Base-by-base conservation (phyloP, 306 rosid genomes). In the Malus sieversii region DNA sequence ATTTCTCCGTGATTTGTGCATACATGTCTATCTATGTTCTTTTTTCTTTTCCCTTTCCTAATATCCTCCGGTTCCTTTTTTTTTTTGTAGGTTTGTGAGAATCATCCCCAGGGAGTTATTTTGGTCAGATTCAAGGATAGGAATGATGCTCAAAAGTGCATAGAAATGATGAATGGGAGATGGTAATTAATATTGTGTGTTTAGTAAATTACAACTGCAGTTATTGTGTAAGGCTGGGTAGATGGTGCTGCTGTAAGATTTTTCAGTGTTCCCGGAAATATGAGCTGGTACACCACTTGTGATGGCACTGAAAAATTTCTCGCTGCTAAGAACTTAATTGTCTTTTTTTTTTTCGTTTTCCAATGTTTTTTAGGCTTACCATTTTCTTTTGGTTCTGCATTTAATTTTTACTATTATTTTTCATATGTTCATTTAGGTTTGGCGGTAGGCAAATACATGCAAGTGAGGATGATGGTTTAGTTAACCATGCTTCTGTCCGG, bases 81-180 rank as follows among this genome's bases (percentile, higher is more conserved):
- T 45, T 80, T 85, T 38, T 35, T 6, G 55, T 77, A 96, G 99
- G 90, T 96, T 66, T 96, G 98, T 66, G 98, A 86, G 85, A 92
- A 92, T 86, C 97, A 92, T 86, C 99, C 97, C n/a, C 96, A 88
- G 77, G 99, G 99, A 70, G 98, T 90, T 80, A 96, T 96, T 81
- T 82, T 96, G 87, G 92, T 92, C 63, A 92, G 79, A 80, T 96
- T 87, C 84, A 90, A 92, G 85, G 99, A 96, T 78, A 82, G 92
- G 87, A 90, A 68, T 82, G 99, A 92, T 86, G 99, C 97, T 84
- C 96, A 88, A 62, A 86, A 84, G 81, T 96, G 99, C 91, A 89
- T 95, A 84, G 90, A 92, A 76, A 53, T 88, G 87, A 96, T 90
- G 97, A 83, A 92, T 74, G 99, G 99, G 82, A 90, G 99, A 92